Evolutionary conservation across 2,329 filamentous ascomycete species (phyloP).

Genomic region (Pseudopithomyces chartarum): DNA sequence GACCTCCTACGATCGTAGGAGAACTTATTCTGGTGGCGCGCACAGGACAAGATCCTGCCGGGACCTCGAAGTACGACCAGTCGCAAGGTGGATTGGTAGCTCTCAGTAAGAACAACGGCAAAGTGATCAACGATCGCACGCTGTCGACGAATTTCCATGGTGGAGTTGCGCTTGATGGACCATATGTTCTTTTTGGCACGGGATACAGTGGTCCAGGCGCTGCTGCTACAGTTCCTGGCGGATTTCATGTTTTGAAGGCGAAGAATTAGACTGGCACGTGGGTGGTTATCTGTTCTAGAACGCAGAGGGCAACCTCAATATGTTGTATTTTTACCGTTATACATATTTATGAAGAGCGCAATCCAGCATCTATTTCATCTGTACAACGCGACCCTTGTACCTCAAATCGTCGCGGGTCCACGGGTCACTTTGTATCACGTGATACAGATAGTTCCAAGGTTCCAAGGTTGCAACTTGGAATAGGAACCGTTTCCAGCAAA

Average conservation of each 20-base stretch:
- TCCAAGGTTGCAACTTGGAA: too few species aligned
- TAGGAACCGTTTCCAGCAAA: too few species aligned
- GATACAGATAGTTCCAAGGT: too few species aligned
- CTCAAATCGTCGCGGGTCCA: too few species aligned
- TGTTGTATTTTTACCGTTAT: too few species aligned
- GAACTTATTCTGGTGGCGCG: slow-evolving; percentile 17
- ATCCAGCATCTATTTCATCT: too few species aligned
- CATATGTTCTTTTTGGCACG: background rate
- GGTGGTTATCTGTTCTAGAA: background rate
- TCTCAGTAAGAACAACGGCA: background rate
- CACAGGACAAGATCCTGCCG: slow-evolving; percentile 7
- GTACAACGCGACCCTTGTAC: too few species aligned
- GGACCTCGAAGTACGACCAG: background rate
- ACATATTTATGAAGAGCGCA: too few species aligned
- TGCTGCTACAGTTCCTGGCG: background rate
- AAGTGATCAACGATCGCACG: background rate
- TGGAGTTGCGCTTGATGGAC: slow-evolving; percentile 2
- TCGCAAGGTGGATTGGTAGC: slow-evolving; percentile 5
- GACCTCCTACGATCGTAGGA: slow-evolving; percentile 13
- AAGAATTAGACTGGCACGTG: background rate
- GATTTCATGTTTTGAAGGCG: background rate
- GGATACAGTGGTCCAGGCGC: background rate
- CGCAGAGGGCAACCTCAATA: too few species aligned
- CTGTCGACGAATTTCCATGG: slow-evolving; percentile 1
- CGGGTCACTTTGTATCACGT: too few species aligned